These are phyloP conservation scores for Syncephalis fuscata DNA, from an alignment of 371 early-diverging fungal genomes.

Conservation along the genomic window DNA sequence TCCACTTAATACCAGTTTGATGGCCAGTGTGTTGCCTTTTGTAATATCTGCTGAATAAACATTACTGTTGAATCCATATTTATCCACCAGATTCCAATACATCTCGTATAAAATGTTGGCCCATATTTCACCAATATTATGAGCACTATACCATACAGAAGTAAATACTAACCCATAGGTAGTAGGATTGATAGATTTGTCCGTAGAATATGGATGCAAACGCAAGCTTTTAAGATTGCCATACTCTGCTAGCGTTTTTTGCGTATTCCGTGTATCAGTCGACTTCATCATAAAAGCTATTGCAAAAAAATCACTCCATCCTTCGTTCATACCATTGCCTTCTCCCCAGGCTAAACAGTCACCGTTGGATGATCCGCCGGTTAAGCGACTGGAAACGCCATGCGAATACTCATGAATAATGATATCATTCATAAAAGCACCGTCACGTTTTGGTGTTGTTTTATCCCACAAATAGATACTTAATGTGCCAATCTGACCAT, in stretches of 20 bases:
- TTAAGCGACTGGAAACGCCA: slow-evolving; percentile 40
- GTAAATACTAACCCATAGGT: slow-evolving; percentile 6
- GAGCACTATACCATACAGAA: not conserved
- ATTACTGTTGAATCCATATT: slow-evolving; percentile 14
- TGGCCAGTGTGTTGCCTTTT: slow-evolving; percentile 8
- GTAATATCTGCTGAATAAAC: slow-evolving; percentile 5
- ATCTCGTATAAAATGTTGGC: not conserved
- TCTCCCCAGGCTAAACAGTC: slow-evolving; percentile 7
- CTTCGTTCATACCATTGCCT: slow-evolving; percentile 10
- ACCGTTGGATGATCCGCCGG: slow-evolving; percentile 35
- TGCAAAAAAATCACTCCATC: slow-evolving; percentile 87
- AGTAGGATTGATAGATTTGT: slow-evolving; percentile 14
- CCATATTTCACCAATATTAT: not conserved
- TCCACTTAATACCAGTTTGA: slow-evolving; percentile 18
- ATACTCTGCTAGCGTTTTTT: slow-evolving; percentile 7
- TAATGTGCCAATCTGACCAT: slow-evolving; percentile 27
- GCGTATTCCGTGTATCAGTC: slow-evolving; percentile 21
- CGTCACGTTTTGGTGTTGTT: slow-evolving; percentile 28
- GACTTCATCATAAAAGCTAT: slow-evolving; percentile 53
- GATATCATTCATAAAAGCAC: slow-evolving; percentile 13
- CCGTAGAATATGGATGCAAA: slow-evolving; percentile 20
- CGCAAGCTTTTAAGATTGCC: slow-evolving; percentile 9
- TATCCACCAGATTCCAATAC: slow-evolving; percentile 9
- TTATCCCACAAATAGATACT: slow-evolving; percentile 25
- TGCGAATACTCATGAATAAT: slow-evolving; percentile 37